These are phyloP conservation scores for Pichia insulana DNA, from an alignment of 805 yeast species.

Conservation along the genomic window DNA sequence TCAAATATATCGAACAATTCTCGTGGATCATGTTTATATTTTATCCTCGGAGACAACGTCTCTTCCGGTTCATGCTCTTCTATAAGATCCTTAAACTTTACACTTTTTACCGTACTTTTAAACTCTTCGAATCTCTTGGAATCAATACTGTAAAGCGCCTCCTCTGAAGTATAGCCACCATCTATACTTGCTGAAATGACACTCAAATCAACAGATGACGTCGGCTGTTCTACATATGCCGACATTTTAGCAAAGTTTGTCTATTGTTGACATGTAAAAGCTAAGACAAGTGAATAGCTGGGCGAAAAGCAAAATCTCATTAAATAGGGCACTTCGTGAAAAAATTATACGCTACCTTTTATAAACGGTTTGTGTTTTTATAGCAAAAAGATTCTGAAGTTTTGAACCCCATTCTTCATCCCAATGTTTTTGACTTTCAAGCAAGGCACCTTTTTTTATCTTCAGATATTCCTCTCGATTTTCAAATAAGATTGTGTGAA, in stretches of 20 bases:
- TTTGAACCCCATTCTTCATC: constrained; percentile 58
- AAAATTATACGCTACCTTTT: background rate
- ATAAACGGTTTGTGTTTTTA: background rate
- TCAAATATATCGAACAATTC: too few relatives aligned
- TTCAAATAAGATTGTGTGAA: constrained; percentile 25
- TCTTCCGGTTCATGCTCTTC: background rate
- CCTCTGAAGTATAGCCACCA: background rate
- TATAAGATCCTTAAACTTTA: background rate
- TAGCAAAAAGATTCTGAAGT: constrained; percentile 29
- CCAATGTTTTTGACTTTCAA: constrained; percentile 70
- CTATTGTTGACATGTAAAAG: too few relatives aligned
- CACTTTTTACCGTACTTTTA: background rate
- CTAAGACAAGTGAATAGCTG: too few relatives aligned
- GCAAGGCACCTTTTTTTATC: constrained; percentile 59
- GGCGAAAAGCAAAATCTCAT: too few relatives aligned
- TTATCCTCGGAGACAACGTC: too few relatives aligned
- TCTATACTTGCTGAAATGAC: background rate
- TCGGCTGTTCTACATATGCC: background rate
- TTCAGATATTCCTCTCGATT: constrained; percentile 21
- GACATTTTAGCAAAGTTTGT: background rate
- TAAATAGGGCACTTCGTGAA: too few relatives aligned
- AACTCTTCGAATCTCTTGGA: background rate
- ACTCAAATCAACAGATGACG: background rate
- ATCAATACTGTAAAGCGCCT: background rate
- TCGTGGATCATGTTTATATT: too few relatives aligned